These are phyloP conservation scores for Nephelium lappaceum DNA, from an alignment of 345 rosid genomes.

Conservation along the genomic window DNA sequence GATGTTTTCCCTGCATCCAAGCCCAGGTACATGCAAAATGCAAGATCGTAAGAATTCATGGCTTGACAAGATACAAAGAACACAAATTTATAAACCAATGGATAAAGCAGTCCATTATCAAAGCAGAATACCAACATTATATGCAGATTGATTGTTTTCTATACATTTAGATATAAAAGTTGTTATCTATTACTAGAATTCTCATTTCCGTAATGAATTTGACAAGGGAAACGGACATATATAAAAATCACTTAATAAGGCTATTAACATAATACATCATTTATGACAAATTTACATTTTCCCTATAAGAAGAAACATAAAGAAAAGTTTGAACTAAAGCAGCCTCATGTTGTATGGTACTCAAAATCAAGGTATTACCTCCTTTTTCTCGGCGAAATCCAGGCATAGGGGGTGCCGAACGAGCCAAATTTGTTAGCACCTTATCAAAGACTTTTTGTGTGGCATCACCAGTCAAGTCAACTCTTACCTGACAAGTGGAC, in stretches of 20 bases:
- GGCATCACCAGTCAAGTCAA: constrained; percentile 54
- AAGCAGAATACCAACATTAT: not conserved
- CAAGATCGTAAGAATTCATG: constrained; percentile 27
- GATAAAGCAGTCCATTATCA: not conserved
- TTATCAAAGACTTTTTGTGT: constrained; percentile 52
- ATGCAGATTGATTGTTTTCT: not conserved
- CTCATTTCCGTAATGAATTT: not conserved
- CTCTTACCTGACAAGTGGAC: constrained; percentile 49
- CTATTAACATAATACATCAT: not conserved
- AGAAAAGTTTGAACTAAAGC: not conserved
- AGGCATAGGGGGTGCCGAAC: constrained; percentile 62
- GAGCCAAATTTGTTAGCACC: constrained; percentile 55
- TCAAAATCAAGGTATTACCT: constrained; percentile 36
- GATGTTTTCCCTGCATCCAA: constrained; percentile 61
- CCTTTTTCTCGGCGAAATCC: constrained; percentile 71
- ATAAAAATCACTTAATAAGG: not conserved
- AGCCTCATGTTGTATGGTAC: not conserved
- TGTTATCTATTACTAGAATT: not conserved
- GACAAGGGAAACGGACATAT: not conserved
- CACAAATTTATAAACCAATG: constrained; percentile 20
- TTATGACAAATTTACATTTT: not conserved
- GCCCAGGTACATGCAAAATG: constrained; percentile 31
- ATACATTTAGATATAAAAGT: not conserved
- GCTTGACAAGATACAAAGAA: constrained; percentile 13
- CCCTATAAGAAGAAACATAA: not conserved